Base-by-base conservation (phyloP, 257 asterid species). In the Ballota nigra region DNA sequence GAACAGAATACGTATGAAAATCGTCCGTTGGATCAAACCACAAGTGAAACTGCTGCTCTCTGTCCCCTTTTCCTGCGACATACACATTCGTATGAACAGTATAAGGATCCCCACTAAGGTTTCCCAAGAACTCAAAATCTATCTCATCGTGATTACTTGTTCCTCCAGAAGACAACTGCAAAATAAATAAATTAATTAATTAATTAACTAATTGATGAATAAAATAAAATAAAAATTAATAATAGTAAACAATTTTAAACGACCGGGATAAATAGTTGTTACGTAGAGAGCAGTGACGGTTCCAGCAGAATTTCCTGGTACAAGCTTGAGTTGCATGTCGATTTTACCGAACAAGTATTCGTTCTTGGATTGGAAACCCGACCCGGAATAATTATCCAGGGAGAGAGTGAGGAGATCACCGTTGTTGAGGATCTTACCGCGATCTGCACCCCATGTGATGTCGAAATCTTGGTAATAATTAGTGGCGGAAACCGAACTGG, bases 201-300 rank as follows among this genome's bases (percentile, higher is more conserved):
- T n/a, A n/a, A n/a, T n/a, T n/a, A n/a, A n/a, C n/a, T n/a, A n/a
- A n/a, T n/a, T n/a, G n/a, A n/a, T n/a, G n/a, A n/a, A n/a, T n/a
- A n/a, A n/a, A n/a, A n/a, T n/a, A n/a, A n/a, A n/a, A n/a, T n/a
- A n/a, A n/a, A n/a, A n/a, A n/a, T n/a, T n/a, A n/a, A n/a, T n/a
- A n/a, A n/a, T n/a, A n/a, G n/a, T n/a, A n/a, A n/a, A n/a, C n/a
- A n/a, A n/a, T n/a, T n/a, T n/a, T n/a, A n/a, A n/a, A n/a, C n/a
- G n/a, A n/a, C n/a, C n/a, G n/a, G n/a, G n/a, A n/a, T n/a, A n/a
- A n/a, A n/a, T n/a, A n/a, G n/a, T n/a, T n/a, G n/a, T n/a, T n/a
- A 87, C 92, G 57, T 83, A 87, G 43, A 83, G 79, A 0, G 89
- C 85, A 12, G 88, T 87, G 47, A 84, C 92, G 47, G 89, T 84